Base-by-base conservation (phyloP, 805 yeast species). In the Saturnispora bothae region DNA sequence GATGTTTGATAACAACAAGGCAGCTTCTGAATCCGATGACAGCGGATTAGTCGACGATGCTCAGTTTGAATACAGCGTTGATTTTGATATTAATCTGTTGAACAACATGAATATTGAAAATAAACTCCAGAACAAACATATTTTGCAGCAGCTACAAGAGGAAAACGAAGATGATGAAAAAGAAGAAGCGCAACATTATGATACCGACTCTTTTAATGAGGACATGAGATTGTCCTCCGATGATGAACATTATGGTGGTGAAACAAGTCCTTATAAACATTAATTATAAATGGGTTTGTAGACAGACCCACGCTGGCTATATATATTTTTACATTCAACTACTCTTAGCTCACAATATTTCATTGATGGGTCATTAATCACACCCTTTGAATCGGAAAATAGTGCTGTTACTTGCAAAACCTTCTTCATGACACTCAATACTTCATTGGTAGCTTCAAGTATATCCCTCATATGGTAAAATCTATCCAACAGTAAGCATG, bases 401-500 rank as follows among this genome's bases (percentile, higher is more conserved):
- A 52, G 47, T 36, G 65, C 68, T 0, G 85, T 78, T 17, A 65
- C 54, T 9, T 48, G 45, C 27, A 78, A 59, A 3, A 77, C 77
- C 19, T 57, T 54, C 16, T 66, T 54, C 78, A 78, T 76, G 17
- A 75, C 65, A 1, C 73, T 60, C 26, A 76, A 58, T 3, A 70
- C 82, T 48, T 77, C 76, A 47, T 64, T 68, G 3, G 72, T 75
- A 1, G 76, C 61, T 3, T 39, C 38, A 2, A 51, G 44, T 21
- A 64, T 48, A 26, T 43, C 46, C 26, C 39, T 33, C 3, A 47
- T 45, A 29, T 54, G 54, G 47, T 57, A 63, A 21, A 78, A 61
- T 47, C 83, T 69, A 55, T 81, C 94, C 5, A 83, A 48, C 23
- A 86, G 56, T 28, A 88, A 56, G 0, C 95, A 89, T 0, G 95